phyloP scores from a whole-genome alignment of 345 rosid species.

The Euphorbia lathyris region DNA sequence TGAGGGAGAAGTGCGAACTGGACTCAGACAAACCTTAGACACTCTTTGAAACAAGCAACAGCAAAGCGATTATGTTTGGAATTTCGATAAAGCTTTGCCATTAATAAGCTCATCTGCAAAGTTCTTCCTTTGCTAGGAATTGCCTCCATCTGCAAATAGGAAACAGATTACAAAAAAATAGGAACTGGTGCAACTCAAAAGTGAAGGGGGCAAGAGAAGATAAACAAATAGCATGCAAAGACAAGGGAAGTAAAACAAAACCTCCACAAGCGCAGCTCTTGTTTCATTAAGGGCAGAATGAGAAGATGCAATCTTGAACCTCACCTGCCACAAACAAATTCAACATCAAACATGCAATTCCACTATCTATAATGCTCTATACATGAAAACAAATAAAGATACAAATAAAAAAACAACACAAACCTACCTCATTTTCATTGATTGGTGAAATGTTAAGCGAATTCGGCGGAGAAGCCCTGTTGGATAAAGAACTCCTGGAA shows the following conservation, averaged over 20 bases:
- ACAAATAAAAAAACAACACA: conserved; percentile 9
- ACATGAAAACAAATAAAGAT: not conserved
- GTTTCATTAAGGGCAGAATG: conserved; percentile 65
- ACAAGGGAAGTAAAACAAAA: conserved; percentile 27
- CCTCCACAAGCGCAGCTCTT: conserved; percentile 87
- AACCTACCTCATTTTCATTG: conserved; percentile 85
- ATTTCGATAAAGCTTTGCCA: conserved; percentile 92
- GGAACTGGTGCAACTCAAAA: not conserved
- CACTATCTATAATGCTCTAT: not conserved
- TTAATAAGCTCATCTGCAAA: conserved; percentile 83
- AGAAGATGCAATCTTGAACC: conserved; percentile 92
- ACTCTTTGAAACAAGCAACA: conserved; percentile 82
- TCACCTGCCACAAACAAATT: conserved; percentile 49
- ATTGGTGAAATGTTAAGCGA: conserved; percentile 57
- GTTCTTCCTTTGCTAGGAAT: conserved; percentile 86
- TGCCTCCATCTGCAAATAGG: conserved; percentile 73
- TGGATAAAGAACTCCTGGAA: conserved; percentile 65
- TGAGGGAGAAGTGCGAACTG: not conserved
- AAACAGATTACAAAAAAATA: not conserved
- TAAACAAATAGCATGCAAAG: conserved; percentile 5
- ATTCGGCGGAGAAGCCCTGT: conserved; percentile 77
- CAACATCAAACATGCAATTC: not conserved
- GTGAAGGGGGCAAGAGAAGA: not conserved
- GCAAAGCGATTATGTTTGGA: conserved; percentile 84
- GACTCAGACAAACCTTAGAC: conserved; percentile 60